Percentiles rank a stretch among this genome's conserved stretches.
Evolutionary conservation across 106 monocot genomes (phyloP).

Genomic region (Dioscorea dumetorum): DNA sequence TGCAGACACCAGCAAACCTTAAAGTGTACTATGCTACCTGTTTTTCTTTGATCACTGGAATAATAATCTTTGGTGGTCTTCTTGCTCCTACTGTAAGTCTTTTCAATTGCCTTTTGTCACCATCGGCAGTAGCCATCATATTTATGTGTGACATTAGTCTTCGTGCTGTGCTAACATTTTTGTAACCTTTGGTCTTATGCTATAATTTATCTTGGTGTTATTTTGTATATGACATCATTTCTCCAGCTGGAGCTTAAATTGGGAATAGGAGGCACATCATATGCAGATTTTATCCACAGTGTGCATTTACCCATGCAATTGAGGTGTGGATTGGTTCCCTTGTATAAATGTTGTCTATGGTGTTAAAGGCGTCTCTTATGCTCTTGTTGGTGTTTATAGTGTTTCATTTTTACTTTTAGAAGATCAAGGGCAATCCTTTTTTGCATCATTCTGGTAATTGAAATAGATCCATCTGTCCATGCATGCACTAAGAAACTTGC

Average conservation of each 20-base stretch:
- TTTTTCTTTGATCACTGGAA: slow-evolving; percentile 72
- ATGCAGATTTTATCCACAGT: slow-evolving; percentile 81
- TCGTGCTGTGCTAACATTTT: too few relatives aligned
- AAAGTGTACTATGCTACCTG: slow-evolving; percentile 85
- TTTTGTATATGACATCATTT: slow-evolving; percentile 1
- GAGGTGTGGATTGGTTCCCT: slow-evolving; percentile 29
- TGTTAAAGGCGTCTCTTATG: too few relatives aligned
- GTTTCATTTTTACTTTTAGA: too few relatives aligned
- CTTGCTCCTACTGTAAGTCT: slow-evolving; percentile 84
- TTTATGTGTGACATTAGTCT: too few relatives aligned
- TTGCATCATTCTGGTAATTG: too few relatives aligned
- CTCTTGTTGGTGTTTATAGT: too few relatives aligned
- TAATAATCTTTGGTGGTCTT: slow-evolving; percentile 83
- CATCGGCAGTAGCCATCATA: neutral
- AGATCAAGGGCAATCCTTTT: too few relatives aligned
- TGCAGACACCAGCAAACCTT: slow-evolving; percentile 91
- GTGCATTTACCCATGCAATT: slow-evolving; percentile 93
- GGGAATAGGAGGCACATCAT: slow-evolving; percentile 91
- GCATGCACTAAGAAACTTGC: too few relatives aligned
- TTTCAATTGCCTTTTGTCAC: neutral
- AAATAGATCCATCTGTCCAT: too few relatives aligned
- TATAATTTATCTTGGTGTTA: neutral
- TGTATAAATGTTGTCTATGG: too few relatives aligned
- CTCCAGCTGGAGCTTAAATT: slow-evolving; percentile 89
- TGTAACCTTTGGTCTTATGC: neutral